A percentile compares a stretch with the other conserved stretches of the same genome.
Evolutionary conservation across 805 yeast genomes (phyloP).

Genomic region (Saturnispora quitensis): DNA sequence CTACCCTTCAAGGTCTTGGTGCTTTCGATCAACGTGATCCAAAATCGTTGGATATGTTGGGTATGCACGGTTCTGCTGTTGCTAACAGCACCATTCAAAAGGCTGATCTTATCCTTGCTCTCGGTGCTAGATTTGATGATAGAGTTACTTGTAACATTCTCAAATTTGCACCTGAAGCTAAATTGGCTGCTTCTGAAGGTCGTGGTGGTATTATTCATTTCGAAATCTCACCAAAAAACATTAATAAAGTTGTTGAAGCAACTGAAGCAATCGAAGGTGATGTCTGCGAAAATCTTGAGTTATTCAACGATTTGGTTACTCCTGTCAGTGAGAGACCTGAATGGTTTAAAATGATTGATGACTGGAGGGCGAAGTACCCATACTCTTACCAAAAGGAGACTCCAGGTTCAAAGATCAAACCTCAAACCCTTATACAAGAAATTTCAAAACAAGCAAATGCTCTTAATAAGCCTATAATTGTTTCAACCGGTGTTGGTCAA

Average conservation of each 20-base stretch:
- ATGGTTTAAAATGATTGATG: constrained; percentile 68
- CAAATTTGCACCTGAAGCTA: constrained; percentile 91
- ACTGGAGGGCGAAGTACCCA: constrained; percentile 85
- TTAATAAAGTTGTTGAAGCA: constrained; percentile 94
- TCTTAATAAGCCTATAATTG: constrained; percentile 64
- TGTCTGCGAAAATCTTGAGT: constrained; percentile 66
- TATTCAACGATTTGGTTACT: constrained; percentile 62
- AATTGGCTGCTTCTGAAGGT: constrained; percentile 74
- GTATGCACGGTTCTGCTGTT: constrained; percentile 96
- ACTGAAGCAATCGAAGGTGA: constrained; percentile 97
- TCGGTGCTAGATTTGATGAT: constrained; percentile 97
- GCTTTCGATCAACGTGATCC: constrained; percentile 88
- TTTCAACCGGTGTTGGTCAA: constrained; percentile 98
- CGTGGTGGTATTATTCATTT: constrained; percentile 97
- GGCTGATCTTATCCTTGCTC: constrained; percentile 87
- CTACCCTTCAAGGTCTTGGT: constrained; percentile 90
- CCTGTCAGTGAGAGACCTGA: constrained; percentile 58
- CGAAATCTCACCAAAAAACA: constrained; percentile 93
- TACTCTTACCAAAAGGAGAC: constrained; percentile 75
- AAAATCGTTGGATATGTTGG: constrained; percentile 90
- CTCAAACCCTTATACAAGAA: constrained; percentile 82
- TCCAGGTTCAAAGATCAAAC: constrained; percentile 73
- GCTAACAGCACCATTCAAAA: constrained; percentile 92
- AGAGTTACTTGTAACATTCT: constrained; percentile 86
- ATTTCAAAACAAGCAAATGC: constrained; percentile 61